These are phyloP conservation scores for Cystobasidium slooffiae DNA, from an alignment of 1,284 basidiomycete species.

Conservation along the genomic window DNA sequence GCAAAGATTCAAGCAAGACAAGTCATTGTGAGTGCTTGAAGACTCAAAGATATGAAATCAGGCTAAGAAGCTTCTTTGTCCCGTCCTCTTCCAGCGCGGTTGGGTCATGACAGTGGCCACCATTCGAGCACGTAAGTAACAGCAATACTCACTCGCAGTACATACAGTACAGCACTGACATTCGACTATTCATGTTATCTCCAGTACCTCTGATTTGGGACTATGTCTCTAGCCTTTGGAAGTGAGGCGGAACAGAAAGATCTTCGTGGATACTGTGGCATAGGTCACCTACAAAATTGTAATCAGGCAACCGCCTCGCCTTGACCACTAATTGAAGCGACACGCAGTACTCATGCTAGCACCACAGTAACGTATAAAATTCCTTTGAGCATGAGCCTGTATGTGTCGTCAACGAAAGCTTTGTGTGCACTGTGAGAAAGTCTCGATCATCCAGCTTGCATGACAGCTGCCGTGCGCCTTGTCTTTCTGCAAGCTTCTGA, in stretches of 20 bases:
- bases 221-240: constrained; percentile 26
- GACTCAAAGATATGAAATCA: not conserved
- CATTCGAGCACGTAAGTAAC: constrained; percentile 31
- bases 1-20: constrained; percentile 14
- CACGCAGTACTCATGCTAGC: too few relatives aligned
- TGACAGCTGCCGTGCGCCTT: not conserved
- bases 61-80: not conserved
- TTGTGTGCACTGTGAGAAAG: too few relatives aligned
- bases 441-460: too few relatives aligned
- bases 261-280: not conserved
- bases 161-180: not conserved
- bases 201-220: constrained; percentile 40
- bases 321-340: too few relatives aligned
- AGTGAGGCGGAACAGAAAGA: not conserved
- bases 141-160: too few relatives aligned
- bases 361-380: too few relatives aligned
- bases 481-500: not conserved
- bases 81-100: constrained; percentile 11
- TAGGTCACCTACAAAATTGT: too few relatives aligned
- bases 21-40: constrained; percentile 12
- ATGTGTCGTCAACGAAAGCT: too few relatives aligned
- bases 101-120: constrained; percentile 37
- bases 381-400: too few relatives aligned
- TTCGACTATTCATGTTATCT: not conserved
- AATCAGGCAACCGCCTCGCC: too few relatives aligned